Base-by-base conservation (phyloP, 164 flowering plant genomes). In the Buxus sempervirens region DNA sequence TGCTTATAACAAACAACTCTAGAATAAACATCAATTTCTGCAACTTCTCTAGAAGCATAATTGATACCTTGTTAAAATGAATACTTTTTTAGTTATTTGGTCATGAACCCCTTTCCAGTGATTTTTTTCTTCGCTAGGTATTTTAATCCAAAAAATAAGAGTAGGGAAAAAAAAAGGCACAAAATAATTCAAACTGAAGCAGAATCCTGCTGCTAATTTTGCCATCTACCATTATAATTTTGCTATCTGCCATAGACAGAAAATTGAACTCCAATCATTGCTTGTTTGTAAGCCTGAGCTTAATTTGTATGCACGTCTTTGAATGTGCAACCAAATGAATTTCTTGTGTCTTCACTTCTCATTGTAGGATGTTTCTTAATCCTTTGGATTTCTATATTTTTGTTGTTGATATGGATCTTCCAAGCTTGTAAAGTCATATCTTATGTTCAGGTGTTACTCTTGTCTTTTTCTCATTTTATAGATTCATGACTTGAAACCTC, bases 401-500 rank as follows among this genome's bases (percentile, higher is more conserved):
- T 51, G 22, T n/a, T 25, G 57, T 49, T 24, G 28, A 27, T 2
- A 9, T 49, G 41, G 18, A 19, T 25, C 19, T 49, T 49, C 38
- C 66, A 9, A 22, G 22, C 36, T 63, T 63, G 55, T 10, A 45
- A 63, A 20, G 19, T 16, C 65, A 63, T 62, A 16, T 24, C 14
- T 24, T 38, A 60, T 8, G 64, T 38, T 62, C 53, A 15, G 6
- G 32, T 57, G 26, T 56, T 48, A 25, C 62, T 26, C 18, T 23
- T 23, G 70, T 12, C 23, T 48, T n/a, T n/a, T 56, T 58, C 25
- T 48, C 23, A n/a, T 21, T 63, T 69, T 71, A 62, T 70, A 93
- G 98, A 74, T 85, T 62, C 82, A 38, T 63, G 88, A 86, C 57
- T 60, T 90, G 87, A 86, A 83, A 75, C 78, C 82, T 63, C 79